These are phyloP conservation scores for Fusarium sp. DNA, from an alignment of 2,329 filamentous ascomycete genomes.

Conservation along the genomic window DNA sequence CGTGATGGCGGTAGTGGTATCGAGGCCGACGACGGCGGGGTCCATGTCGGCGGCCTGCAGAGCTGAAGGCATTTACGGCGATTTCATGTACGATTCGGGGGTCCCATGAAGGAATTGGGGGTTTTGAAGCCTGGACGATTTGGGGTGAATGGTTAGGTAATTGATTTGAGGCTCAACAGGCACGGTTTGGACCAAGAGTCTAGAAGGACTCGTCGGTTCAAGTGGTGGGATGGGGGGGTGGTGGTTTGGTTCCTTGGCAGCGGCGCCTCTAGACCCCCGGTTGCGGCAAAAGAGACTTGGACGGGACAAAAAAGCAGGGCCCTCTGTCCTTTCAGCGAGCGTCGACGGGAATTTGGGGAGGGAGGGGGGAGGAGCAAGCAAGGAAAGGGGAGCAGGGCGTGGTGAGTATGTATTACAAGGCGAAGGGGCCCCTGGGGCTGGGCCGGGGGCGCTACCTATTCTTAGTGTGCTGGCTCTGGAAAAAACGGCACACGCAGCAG, in stretches of 20 bases:
- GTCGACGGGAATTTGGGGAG: not conserved
- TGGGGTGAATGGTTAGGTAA: constrained; percentile 12
- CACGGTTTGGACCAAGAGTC: too few species aligned
- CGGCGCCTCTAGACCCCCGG: constrained; percentile 30
- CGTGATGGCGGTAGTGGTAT: constrained; percentile 56
- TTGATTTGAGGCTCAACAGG: constrained; percentile 7
- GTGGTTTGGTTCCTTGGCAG: constrained; percentile 29
- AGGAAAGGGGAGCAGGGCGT: not conserved
- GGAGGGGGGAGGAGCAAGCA: not conserved
- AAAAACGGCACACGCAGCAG: constrained; percentile 23
- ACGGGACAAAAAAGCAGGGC: not conserved
- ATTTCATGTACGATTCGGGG: constrained; percentile 21
- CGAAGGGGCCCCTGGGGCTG: not conserved
- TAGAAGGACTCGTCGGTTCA: not conserved
- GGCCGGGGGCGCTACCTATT: constrained; percentile 3
- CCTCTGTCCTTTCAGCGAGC: not conserved
- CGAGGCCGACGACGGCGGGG: constrained; percentile 46
- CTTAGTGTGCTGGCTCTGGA: constrained; percentile 8
- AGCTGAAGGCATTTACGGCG: constrained; percentile 41
- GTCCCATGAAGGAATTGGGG: not conserved
- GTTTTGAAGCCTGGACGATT: not conserved
- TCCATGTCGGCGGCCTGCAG: constrained; percentile 45
- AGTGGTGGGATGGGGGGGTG: not conserved
- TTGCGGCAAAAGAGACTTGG: not conserved
- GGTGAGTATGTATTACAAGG: constrained; percentile 7